Evolutionary conservation across 495 filamentous ascomycete genomes (phyloP), one percentile per base, ranked within the genome.

Genomic region (Talaromyces wortmannii): DNA sequence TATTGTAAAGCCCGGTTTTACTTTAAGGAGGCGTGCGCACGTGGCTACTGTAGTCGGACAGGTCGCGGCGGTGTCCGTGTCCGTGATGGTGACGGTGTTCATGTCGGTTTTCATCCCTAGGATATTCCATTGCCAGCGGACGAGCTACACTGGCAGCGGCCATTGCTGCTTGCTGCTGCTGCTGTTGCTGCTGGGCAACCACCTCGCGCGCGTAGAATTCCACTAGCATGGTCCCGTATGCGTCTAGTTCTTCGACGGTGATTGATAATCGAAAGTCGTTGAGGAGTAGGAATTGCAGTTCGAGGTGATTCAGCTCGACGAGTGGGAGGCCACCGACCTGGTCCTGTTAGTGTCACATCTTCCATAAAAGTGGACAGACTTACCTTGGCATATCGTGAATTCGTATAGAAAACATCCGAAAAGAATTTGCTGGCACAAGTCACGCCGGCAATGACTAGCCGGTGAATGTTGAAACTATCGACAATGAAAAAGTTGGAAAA

Each of bases 351-450:
- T 23, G 31, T 23, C 7, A 5, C 6, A 16, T 31, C 30, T n/a
- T n/a, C n/a, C n/a, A n/a, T n/a, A n/a, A n/a, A 1, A 8, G 18
- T 12, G 51, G 54, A 62, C 44, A 23, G 23, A 23, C 23, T 4
- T 81, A 96, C 94, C 88, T 97, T 99, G 57, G 95, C 94, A 68
- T 99, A 99, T 81, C 94, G 79, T 46, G 95, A 97, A 72, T 99
- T 99, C 15, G 94, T 99, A 64, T 97, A 99, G 63, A 99, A 99
- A 45, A 97, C 91, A 75, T 99, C 94, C 4, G 92, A 97, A 69
- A 99, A 99, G 78, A 97, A 99, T 74, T 99, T 99, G 81, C 92
- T 96, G 10, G 95, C 92, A 69, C 95, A 97, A 13, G 94, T 97
- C 47, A 99, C 95, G 17, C 92, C 94, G 7, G 94, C 91, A 68